A percentile compares a stretch with the other conserved stretches of the same genome.
These are phyloP conservation scores for Medicago arabica DNA, from an alignment of 306 rosid species.

Conservation along the genomic window DNA sequence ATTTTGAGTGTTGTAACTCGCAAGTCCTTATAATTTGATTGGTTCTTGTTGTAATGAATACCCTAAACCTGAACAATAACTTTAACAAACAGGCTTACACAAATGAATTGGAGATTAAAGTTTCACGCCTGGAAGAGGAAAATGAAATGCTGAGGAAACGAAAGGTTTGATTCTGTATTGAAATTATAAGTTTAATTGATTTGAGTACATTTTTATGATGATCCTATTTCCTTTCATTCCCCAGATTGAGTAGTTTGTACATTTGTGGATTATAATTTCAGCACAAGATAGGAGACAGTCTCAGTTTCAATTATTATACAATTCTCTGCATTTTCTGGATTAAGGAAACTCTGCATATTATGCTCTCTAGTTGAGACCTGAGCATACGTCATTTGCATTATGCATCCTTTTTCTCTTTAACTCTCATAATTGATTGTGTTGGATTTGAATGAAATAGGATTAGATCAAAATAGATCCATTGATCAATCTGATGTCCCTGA, in stretches of 20 bases:
- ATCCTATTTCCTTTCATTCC: conserved; percentile 17
- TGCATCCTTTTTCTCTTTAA: conserved; percentile 4
- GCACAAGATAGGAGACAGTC: conserved; percentile 3
- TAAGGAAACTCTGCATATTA: conserved; percentile 27
- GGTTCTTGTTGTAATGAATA: background rate
- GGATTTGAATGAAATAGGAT: conserved; percentile 11
- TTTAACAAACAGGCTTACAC: conserved; percentile 83
- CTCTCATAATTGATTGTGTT: background rate
- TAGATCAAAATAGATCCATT: too few relatives aligned
- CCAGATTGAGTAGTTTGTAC: conserved; percentile 9
- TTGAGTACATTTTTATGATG: conserved; percentile 26
- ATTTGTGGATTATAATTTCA: conserved; percentile 10
- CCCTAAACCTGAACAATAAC: conserved; percentile 1
- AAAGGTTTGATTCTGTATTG: conserved; percentile 67
- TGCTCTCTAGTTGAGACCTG: conserved; percentile 1
- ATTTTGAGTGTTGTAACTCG: background rate
- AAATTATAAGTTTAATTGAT: conserved; percentile 21
- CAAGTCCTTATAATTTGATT: conserved; percentile 13
- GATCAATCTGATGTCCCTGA: too few relatives aligned
- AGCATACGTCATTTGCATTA: conserved; percentile 12
- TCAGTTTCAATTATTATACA: conserved; percentile 8
- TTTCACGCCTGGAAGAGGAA: conserved; percentile 91
- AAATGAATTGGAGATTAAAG: conserved; percentile 89
- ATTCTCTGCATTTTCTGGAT: background rate
- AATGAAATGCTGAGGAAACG: conserved; percentile 89